phyloP scores from a whole-genome alignment of 371 early-diverging fungal genomes.

The Rhizopus stolonifer region DNA sequence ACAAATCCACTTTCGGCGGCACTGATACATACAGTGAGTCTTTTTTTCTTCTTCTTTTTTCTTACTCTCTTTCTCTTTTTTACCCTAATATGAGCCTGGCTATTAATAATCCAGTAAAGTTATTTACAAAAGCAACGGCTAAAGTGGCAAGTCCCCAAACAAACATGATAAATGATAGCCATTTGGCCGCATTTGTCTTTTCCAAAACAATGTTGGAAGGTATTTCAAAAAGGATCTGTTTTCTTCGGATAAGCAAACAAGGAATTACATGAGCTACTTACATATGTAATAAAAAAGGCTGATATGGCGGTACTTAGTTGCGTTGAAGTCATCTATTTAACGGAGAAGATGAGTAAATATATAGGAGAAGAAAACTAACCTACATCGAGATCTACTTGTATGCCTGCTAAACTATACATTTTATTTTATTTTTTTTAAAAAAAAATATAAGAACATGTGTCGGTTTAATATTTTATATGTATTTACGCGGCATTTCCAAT shows the following conservation, averaged over 20 bases:
- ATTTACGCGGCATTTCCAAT: conserved; percentile 42
- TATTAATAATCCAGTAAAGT: conserved; percentile 20
- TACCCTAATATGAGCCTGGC: conserved; percentile 36
- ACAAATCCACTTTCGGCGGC: conserved; percentile 37
- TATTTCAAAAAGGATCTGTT: conserved; percentile 46
- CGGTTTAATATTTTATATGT: neutral
- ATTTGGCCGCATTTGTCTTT: conserved; percentile 31
- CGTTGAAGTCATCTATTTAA: conserved; percentile 24
- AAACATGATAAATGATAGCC: conserved; percentile 48
- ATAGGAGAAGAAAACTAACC: neutral
- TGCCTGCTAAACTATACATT: conserved; percentile 21
- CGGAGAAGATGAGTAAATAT: conserved; percentile 17
- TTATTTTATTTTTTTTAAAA: neutral
- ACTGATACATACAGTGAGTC: conserved; percentile 5
- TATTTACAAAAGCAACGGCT: conserved; percentile 25
- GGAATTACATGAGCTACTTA: conserved; percentile 6
- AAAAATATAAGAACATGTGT: neutral
- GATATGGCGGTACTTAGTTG: conserved; percentile 29
- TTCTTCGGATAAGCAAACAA: conserved; percentile 1
- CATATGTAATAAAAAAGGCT: conserved; percentile 37
- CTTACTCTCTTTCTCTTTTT: neutral
- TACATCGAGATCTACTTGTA: conserved; percentile 24
- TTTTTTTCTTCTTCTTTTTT: too few species aligned
- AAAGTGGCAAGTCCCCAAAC: conserved; percentile 41
- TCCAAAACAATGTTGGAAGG: conserved; percentile 45